Percentiles rank a stretch among this genome's conserved stretches.
Conservation (phyloP, 1,284 basidiomycete species). For the Apiotrichum mycotoxinovorans region DNA sequence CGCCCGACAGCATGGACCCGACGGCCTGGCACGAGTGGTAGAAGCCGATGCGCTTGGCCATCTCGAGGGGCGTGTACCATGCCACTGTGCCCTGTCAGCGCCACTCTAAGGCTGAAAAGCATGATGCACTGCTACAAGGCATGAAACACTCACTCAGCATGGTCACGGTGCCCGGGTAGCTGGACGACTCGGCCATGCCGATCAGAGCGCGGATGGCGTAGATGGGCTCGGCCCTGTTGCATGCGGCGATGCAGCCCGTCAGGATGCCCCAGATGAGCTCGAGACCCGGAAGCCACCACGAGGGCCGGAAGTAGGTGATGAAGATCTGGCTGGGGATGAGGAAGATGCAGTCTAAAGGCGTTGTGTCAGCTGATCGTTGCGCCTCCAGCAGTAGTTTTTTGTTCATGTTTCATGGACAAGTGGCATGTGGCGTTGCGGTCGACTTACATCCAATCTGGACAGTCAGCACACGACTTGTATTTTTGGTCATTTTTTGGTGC, state of each 20-base stretch:
- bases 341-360: constrained; percentile 32
- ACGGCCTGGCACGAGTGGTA: constrained; percentile 22
- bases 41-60: constrained; percentile 25
- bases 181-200: constrained; percentile 24
- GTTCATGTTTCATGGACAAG: no score
- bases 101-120: no score
- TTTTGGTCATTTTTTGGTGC: no score
- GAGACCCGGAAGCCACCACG: constrained; percentile 20
- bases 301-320: constrained; percentile 24
- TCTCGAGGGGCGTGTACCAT: constrained; percentile 28
- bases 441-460: constrained; percentile 22
- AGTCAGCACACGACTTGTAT: no score
- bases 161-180: constrained; percentile 29
- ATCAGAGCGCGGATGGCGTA: constrained; percentile 30
- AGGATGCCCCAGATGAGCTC: constrained; percentile 29
- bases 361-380: no score
- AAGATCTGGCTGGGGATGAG: constrained; percentile 28
- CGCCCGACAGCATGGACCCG: constrained; percentile 19
- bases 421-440: not conserved
- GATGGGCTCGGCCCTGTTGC: constrained; percentile 22
- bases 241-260: constrained; percentile 26
- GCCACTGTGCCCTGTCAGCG: constrained; percentile 18
- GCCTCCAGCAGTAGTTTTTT: no score
- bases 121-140: no score
- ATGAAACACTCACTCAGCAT: constrained; percentile 17